A percentile compares a stretch with the other conserved stretches of the same genome.
phyloP scores from a whole-genome alignment of 331 rosid species.

The Pyrus hybrid region DNA sequence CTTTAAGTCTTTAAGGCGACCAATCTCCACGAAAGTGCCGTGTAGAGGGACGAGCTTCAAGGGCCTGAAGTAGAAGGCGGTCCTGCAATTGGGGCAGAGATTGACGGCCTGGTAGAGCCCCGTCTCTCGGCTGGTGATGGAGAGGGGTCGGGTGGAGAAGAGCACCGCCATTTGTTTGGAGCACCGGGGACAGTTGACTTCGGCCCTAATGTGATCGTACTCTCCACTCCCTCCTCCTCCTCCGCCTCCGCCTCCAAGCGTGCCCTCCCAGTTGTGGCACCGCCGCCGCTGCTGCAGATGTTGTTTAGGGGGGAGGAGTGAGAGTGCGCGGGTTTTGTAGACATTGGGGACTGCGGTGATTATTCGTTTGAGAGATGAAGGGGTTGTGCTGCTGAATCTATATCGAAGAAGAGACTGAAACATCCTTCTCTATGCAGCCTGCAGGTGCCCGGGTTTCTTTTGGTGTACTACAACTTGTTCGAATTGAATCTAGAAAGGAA shows the following conservation, averaged over 20 bases:
- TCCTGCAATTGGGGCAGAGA: conserved; percentile 46
- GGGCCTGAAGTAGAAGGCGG: conserved; percentile 66
- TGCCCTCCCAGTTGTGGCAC: conserved; percentile 6
- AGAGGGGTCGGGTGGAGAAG: conserved; percentile 55
- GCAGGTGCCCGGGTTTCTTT: not conserved
- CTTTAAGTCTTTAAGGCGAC: conserved; percentile 28
- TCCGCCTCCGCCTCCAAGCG: not conserved
- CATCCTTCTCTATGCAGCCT: not conserved
- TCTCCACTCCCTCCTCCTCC: conserved; percentile 3
- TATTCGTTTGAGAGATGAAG: not conserved
- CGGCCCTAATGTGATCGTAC: conserved; percentile 48
- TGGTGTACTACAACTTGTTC: not conserved
- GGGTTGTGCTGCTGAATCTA: not conserved
- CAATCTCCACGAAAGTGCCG: conserved; percentile 59
- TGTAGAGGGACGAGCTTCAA: conserved; percentile 54
- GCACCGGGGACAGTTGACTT: conserved; percentile 61
- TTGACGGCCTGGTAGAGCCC: conserved; percentile 62
- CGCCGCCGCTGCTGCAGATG: not conserved
- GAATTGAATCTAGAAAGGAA: no score
- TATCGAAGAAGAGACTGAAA: not conserved
- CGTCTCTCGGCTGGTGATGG: conserved; percentile 33
- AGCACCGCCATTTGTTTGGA: conserved; percentile 36
- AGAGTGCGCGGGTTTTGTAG: not conserved
- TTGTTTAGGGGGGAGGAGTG: not conserved
- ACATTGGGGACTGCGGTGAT: not conserved